phyloP scores from a whole-genome alignment of 768 basidiomycete species.

The Phlegmacium glaucopus region DNA sequence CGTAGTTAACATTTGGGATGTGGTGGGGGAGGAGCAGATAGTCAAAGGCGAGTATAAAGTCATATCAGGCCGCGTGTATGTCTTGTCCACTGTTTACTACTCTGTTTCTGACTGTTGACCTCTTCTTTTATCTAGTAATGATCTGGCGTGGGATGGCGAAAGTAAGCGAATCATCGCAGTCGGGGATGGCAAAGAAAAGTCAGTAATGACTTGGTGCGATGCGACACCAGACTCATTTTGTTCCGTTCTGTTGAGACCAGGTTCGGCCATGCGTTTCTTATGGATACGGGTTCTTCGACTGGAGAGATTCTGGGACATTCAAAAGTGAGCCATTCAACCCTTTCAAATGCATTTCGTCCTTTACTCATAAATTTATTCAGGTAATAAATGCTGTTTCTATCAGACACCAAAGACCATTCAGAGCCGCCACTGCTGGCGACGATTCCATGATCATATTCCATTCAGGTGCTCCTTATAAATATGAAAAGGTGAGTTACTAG shows the following conservation, averaged over 20 bases:
- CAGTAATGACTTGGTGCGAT: slow-evolving; percentile 8
- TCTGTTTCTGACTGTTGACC: neutral
- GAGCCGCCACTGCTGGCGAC: slow-evolving; percentile 86
- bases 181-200: slow-evolving; percentile 92
- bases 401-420: slow-evolving; percentile 84
- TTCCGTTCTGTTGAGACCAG: slow-evolving; percentile 32
- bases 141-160: slow-evolving; percentile 95
- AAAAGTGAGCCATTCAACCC: slow-evolving; percentile 50
- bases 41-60: slow-evolving; percentile 81
- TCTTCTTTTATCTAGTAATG: slow-evolving; percentile 54
- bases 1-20: slow-evolving; percentile 90
- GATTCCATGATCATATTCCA: slow-evolving; percentile 81
- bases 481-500: slow-evolving; percentile 58
- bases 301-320: slow-evolving; percentile 90
- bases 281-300: slow-evolving; percentile 78
- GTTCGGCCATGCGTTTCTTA: slow-evolving; percentile 80
- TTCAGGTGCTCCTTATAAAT: slow-evolving; percentile 87
- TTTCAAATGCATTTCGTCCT: neutral
- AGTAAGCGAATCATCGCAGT: slow-evolving; percentile 94
- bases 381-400: slow-evolving; percentile 86
- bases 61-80: slow-evolving; percentile 70
- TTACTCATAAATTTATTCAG: slow-evolving; percentile 32
- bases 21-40: slow-evolving; percentile 76
- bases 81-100: slow-evolving; percentile 1
- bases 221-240: neutral